These are phyloP conservation scores for Chlorella sorokiniana DNA, from an alignment of 139 green algal genomes.

Conservation along the genomic window DNA sequence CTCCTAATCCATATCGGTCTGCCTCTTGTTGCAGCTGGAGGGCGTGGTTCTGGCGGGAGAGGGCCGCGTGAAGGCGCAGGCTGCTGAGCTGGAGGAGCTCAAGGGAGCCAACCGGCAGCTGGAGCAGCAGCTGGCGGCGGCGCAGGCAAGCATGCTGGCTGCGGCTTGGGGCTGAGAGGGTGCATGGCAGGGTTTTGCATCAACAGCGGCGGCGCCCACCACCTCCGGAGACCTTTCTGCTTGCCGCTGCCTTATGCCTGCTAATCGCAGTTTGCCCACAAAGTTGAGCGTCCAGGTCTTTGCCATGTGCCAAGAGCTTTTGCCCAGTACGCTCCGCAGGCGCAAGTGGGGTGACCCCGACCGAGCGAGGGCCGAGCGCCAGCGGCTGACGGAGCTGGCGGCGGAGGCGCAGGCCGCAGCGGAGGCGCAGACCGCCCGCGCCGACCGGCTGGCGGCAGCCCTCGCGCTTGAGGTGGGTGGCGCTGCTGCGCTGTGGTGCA, in stretches of 20 bases:
- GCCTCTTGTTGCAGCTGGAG: slow-evolving; percentile 4
- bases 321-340: no score
- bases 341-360: slow-evolving; percentile 17
- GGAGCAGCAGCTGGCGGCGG: slow-evolving; percentile 4
- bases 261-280: no score
- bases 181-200: no score
- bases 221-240: no score
- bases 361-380: not conserved
- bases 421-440: not conserved
- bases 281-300: no score
- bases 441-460: not conserved
- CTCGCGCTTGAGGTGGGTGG: slow-evolving; percentile 1
- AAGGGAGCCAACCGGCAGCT: slow-evolving; percentile 1
- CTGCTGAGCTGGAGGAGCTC: slow-evolving; percentile 3
- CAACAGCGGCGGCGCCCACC: no score
- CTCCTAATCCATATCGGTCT: not conserved
- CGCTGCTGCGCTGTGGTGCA: not conserved
- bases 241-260: not conserved
- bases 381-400: not conserved
- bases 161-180: no score
- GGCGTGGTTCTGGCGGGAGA: slow-evolving; percentile 17
- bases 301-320: no score
- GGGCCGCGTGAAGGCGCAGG: slow-evolving; percentile 2
- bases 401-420: not conserved
- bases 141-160: not conserved